These are phyloP conservation scores for Xylariaceae sp. DNA, from an alignment of 2,329 filamentous ascomycete genomes.

Conservation along the genomic window DNA sequence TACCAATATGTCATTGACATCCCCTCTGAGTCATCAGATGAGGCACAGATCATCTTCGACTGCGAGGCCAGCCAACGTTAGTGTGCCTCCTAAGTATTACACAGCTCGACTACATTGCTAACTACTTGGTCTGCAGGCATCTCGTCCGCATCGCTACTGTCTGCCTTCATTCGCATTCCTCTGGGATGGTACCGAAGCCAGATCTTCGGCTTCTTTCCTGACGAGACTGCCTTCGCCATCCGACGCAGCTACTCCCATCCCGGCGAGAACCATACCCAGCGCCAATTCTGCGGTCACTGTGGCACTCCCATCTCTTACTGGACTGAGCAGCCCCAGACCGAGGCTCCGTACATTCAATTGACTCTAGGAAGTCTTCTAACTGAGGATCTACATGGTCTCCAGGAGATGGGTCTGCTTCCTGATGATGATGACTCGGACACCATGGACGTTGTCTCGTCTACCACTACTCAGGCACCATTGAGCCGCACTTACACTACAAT, in stretches of 20 bases:
- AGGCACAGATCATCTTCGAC: slow-evolving; percentile 71
- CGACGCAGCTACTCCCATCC: slow-evolving; percentile 62
- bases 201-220: slow-evolving; percentile 70
- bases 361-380: slow-evolving; percentile 72
- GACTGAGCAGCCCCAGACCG: slow-evolving; percentile 66
- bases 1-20: slow-evolving; percentile 76
- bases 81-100: slow-evolving; percentile 32
- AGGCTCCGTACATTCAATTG: slow-evolving; percentile 75
- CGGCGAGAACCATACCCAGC: slow-evolving; percentile 55
- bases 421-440: slow-evolving; percentile 32
- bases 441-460: slow-evolving; percentile 26
- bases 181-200: slow-evolving; percentile 74
- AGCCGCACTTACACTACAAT: slow-evolving; percentile 64
- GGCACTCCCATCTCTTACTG: slow-evolving; percentile 82
- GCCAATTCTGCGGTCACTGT: slow-evolving; percentile 88
- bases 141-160: slow-evolving; percentile 67
- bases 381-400: slow-evolving; percentile 67
- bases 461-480: slow-evolving; percentile 30
- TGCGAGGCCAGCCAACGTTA: slow-evolving; percentile 67
- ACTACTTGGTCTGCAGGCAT: slow-evolving; percentile 44
- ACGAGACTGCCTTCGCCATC: slow-evolving; percentile 68
- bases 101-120: background rate
- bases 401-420: slow-evolving; percentile 70
- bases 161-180: slow-evolving; percentile 79
- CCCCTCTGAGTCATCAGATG: slow-evolving; percentile 52